phyloP scores from a whole-genome alignment of 495 filamentous ascomycete species.

The Penicillium antarcticum region DNA sequence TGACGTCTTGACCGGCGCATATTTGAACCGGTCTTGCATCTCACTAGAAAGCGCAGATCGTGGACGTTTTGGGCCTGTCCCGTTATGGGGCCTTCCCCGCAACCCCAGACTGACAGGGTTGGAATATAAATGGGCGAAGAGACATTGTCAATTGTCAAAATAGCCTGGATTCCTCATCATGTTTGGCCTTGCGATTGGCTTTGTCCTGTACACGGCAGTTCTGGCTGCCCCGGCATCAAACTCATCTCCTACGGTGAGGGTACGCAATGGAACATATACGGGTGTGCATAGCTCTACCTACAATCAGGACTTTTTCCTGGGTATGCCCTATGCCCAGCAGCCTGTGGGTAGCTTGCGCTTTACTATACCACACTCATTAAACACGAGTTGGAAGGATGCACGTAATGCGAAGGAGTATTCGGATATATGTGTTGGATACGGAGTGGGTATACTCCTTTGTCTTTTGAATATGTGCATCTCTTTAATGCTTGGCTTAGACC shows the following conservation, averaged over 20 bases:
- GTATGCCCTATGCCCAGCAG: conserved; percentile 47
- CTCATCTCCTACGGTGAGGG: conserved; percentile 11
- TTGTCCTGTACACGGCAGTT: conserved; percentile 10
- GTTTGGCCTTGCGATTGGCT: conserved; percentile 7
- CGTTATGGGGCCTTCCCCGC: too few relatives aligned
- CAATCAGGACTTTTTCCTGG: conserved; percentile 45
- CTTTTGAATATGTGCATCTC: not conserved
- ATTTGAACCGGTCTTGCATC: too few relatives aligned
- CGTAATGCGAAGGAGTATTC: conserved; percentile 48
- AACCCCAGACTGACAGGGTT: too few relatives aligned
- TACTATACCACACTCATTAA: conserved; percentile 41
- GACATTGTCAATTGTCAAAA: too few relatives aligned
- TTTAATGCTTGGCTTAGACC: conserved; percentile 9
- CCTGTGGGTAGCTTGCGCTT: conserved; percentile 47
- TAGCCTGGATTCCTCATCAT: not conserved
- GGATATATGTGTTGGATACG: conserved; percentile 48
- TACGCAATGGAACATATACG: conserved; percentile 39
- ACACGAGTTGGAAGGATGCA: conserved; percentile 34
- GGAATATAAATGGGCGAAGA: too few relatives aligned
- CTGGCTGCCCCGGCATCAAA: conserved; percentile 11
- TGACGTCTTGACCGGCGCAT: too few relatives aligned
- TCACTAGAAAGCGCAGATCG: too few relatives aligned
- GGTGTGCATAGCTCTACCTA: conserved; percentile 34
- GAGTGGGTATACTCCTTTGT: conserved; percentile 13
- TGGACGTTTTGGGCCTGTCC: too few relatives aligned